These are phyloP conservation scores for Abrus precatorius DNA, from an alignment of 306 rosid genomes.

Conservation along the genomic window DNA sequence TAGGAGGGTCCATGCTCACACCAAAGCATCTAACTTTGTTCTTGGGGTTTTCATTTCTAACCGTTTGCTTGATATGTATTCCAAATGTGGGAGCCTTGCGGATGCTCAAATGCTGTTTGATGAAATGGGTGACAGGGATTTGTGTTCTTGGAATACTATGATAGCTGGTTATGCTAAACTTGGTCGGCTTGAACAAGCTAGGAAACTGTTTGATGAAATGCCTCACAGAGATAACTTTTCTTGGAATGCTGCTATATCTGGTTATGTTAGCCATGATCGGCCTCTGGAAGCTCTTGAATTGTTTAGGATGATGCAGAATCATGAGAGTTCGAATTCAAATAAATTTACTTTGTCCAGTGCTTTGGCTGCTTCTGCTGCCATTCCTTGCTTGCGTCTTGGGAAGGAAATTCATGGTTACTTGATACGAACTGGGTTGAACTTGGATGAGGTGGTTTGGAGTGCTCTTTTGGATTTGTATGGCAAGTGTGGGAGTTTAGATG, in stretches of 20 bases:
- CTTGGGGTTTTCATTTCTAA: slow-evolving; percentile 61
- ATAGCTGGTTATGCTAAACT: slow-evolving; percentile 65
- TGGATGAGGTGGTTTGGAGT: slow-evolving; percentile 78
- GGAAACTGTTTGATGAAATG: slow-evolving; percentile 74
- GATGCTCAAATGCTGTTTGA: slow-evolving; percentile 69
- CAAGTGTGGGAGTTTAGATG: slow-evolving; percentile 75
- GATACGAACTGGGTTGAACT: slow-evolving; percentile 58
- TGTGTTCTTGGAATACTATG: slow-evolving; percentile 83
- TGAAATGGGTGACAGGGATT: slow-evolving; percentile 64
- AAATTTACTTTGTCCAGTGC: slow-evolving; percentile 64
- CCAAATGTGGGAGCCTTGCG: slow-evolving; percentile 66
- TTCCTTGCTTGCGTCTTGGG: slow-evolving; percentile 58
- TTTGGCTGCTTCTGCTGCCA: slow-evolving; percentile 70
- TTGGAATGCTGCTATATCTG: slow-evolving; percentile 71
- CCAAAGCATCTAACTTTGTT: slow-evolving; percentile 61
- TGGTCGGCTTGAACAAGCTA: slow-evolving; percentile 59
- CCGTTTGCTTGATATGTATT: slow-evolving; percentile 61
- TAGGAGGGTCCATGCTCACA: slow-evolving; percentile 63
- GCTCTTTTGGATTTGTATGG: slow-evolving; percentile 71
- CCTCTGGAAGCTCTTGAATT: slow-evolving; percentile 67
- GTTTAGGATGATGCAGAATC: slow-evolving; percentile 64
- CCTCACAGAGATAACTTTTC: slow-evolving; percentile 69
- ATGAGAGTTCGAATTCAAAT: slow-evolving; percentile 55
- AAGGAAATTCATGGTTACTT: slow-evolving; percentile 78
- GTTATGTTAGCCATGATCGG: slow-evolving; percentile 54